Conservation (phyloP, 495 filamentous ascomycete species). For the Trichoderma asperelloides region DNA sequence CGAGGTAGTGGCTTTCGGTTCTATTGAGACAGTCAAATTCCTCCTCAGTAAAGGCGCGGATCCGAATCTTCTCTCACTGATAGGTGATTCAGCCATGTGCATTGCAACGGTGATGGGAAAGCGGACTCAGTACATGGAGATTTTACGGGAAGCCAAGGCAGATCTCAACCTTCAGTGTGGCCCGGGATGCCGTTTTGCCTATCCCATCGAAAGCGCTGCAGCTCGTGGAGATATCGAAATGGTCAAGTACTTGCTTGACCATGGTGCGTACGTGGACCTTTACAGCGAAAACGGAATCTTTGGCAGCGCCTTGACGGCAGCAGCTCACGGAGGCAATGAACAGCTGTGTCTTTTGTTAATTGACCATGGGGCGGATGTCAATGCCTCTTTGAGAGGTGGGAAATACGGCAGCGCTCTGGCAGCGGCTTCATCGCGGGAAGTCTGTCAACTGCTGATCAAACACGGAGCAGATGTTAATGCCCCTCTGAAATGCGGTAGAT, state of each 20-base stretch:
- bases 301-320: conserved; percentile 22
- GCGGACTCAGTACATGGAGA: not conserved
- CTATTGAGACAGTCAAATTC: not conserved
- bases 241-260: not conserved
- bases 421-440: not conserved
- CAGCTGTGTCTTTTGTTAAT: not conserved
- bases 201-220: not conserved
- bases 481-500: too few relatives aligned
- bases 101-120: not conserved
- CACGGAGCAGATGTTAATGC: not conserved
- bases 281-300: conserved; percentile 16
- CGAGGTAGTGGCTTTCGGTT: not conserved
- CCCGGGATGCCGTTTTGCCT: not conserved
- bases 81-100: not conserved
- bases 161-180: not conserved
- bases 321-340: conserved; percentile 10
- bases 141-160: not conserved
- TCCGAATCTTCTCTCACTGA: not conserved
- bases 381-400: not conserved
- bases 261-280: not conserved
- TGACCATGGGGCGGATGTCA: not conserved
- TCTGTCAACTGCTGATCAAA: not conserved
- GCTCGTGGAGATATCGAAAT: not conserved
- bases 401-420: not conserved
- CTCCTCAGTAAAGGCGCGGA: not conserved